Conservation (phyloP, 2,329 filamentous ascomycete species). For the Cladosporium sphaerospermum region DNA sequence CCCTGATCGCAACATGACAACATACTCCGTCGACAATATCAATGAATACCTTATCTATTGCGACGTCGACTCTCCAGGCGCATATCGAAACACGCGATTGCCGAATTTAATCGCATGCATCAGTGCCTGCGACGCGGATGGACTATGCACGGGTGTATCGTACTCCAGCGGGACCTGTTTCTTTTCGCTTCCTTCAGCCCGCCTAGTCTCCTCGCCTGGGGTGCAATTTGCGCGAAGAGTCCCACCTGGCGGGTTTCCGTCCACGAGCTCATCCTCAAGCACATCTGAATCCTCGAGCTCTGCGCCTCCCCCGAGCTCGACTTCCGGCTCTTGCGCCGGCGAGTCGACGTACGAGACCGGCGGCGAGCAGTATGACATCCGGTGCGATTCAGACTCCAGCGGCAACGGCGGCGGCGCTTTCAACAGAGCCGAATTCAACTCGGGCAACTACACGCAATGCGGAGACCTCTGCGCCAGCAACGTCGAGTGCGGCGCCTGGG, state of each 20-base stretch:
- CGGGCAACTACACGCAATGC: constrained; percentile 10
- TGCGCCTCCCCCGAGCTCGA: neutral
- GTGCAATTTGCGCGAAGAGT: neutral
- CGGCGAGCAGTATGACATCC: constrained; percentile 7
- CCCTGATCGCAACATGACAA: neutral
- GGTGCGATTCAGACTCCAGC: constrained; percentile 8
- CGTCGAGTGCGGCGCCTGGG: constrained; percentile 6
- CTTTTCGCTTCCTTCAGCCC: neutral
- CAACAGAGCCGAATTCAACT: neutral
- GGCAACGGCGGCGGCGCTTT: constrained; percentile 8
- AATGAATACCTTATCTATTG: constrained; percentile 1
- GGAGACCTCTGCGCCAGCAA: neutral
- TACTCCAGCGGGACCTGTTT: neutral
- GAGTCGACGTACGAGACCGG: neutral
- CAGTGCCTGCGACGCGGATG: neutral
- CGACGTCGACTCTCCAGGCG: neutral
- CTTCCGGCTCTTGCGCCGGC: neutral
- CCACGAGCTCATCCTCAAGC: neutral
- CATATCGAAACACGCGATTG: neutral
- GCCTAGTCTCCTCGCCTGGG: neutral
- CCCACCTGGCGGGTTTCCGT: neutral
- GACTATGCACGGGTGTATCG: neutral
- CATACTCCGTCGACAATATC: neutral
- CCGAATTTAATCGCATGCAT: constrained; percentile 4
- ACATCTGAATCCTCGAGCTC: neutral